Evolutionary conservation across 2,329 filamentous ascomycete genomes (phyloP).

Genomic region (Nemania serpens): DNA sequence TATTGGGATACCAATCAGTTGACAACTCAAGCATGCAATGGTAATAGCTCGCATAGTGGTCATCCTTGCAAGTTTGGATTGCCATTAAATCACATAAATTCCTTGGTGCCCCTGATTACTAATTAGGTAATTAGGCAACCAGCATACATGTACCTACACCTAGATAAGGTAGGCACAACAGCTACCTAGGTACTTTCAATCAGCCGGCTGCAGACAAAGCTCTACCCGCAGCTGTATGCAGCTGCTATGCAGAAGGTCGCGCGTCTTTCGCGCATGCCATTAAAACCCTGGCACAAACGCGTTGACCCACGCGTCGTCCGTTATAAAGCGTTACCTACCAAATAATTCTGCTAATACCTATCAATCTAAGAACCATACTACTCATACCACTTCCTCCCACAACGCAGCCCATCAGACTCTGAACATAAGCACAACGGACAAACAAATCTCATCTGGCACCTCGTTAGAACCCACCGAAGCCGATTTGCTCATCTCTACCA

Average conservation of each 20-base stretch:
- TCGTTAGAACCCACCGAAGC: not conserved
- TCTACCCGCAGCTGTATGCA: conserved; percentile 9
- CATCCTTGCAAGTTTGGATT: too few species aligned
- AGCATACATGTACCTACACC: too few species aligned
- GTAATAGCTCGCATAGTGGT: too few species aligned
- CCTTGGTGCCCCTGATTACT: too few species aligned
- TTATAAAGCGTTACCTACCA: conserved; percentile 8
- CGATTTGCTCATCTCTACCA: not conserved
- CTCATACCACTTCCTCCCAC: not conserved
- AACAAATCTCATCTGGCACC: conserved; percentile 1
- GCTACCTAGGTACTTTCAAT: too few species aligned
- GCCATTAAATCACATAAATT: too few species aligned
- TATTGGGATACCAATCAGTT: too few species aligned
- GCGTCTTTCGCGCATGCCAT: conserved; percentile 31
- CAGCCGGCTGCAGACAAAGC: not conserved
- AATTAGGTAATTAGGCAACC: too few species aligned
- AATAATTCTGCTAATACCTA: conserved; percentile 14
- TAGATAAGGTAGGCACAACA: not conserved
- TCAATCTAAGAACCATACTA: conserved; percentile 11
- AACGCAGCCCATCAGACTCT: not conserved
- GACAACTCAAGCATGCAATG: too few species aligned
- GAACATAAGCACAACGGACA: conserved; percentile 4
- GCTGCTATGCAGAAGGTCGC: conserved; percentile 10
- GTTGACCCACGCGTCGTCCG: conserved; percentile 25
- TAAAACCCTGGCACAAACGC: conserved; percentile 28